These are phyloP conservation scores for Epicoccum nigrum DNA, from an alignment of 2,329 filamentous ascomycete genomes.

Conservation along the genomic window DNA sequence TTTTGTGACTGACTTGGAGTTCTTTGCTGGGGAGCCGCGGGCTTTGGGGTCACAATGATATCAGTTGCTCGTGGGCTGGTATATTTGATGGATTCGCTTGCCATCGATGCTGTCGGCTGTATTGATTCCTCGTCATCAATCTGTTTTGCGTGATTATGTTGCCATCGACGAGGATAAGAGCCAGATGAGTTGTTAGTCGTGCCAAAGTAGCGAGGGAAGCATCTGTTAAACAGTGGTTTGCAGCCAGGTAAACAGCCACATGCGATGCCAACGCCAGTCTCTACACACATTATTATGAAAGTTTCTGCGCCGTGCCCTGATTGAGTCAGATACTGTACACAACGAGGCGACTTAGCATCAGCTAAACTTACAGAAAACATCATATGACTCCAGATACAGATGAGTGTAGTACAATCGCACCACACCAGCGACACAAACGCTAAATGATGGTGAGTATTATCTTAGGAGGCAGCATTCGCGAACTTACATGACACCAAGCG, in stretches of 20 bases:
- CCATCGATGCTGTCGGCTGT: background rate
- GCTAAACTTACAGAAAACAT: slow-evolving; percentile 31
- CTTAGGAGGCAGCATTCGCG: background rate
- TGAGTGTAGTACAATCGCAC: slow-evolving; percentile 38
- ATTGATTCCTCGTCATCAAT: slow-evolving; percentile 9
- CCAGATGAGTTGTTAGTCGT: slow-evolving; percentile 10
- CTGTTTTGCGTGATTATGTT: slow-evolving; percentile 8
- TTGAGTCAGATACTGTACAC: background rate
- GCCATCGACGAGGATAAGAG: slow-evolving; percentile 12
- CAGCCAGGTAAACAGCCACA: slow-evolving; percentile 42
- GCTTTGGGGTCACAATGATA: background rate
- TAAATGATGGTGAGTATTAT: slow-evolving; percentile 29
- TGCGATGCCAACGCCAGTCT: slow-evolving; percentile 37
- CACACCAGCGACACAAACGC: slow-evolving; percentile 41
- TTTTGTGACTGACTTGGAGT: background rate
- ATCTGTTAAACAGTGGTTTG: slow-evolving; percentile 38
- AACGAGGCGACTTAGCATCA: background rate
- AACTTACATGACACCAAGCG: slow-evolving; percentile 36
- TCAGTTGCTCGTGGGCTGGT: background rate
- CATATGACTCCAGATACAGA: slow-evolving; percentile 33
- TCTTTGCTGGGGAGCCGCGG: background rate
- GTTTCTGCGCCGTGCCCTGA: slow-evolving; percentile 34
- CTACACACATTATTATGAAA: slow-evolving; percentile 37
- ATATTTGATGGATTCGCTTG: background rate
- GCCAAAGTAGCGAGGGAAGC: slow-evolving; percentile 37